Percentiles rank a stretch among this genome's conserved stretches.
Conservation (phyloP, 2,329 filamentous ascomycete species). For the Alternaria ventricosa region DNA sequence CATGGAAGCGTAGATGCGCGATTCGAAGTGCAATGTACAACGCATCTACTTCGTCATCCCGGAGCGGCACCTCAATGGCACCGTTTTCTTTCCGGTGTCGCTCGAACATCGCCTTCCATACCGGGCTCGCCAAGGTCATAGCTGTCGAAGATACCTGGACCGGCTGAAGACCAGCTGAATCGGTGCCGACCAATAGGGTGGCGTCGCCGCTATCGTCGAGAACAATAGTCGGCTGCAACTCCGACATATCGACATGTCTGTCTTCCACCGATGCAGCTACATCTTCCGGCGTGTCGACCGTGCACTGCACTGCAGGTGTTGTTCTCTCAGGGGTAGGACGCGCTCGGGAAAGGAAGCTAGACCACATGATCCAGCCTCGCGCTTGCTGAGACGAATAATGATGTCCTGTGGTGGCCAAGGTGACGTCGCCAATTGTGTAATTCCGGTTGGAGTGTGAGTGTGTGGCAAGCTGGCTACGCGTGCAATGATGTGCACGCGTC, state of each 20-base stretch:
- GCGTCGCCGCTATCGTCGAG: constrained; percentile 15
- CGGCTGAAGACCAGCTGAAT: constrained; percentile 8
- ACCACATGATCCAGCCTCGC: constrained; percentile 7
- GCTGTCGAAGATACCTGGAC: constrained; percentile 18
- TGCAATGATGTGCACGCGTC: background rate
- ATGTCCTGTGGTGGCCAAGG: background rate
- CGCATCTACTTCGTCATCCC: constrained; percentile 8
- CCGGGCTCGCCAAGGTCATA: constrained; percentile 25
- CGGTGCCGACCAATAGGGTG: constrained; percentile 11
- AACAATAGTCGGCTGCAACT: constrained; percentile 9
- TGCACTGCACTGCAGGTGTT: constrained; percentile 2
- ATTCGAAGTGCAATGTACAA: constrained; percentile 10
- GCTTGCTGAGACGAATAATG: background rate
- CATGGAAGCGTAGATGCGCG: constrained; percentile 13
- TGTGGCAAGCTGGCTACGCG: constrained; percentile 1
- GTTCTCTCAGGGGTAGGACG: constrained; percentile 13
- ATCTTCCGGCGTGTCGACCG: constrained; percentile 1
- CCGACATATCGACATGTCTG: constrained; percentile 1
- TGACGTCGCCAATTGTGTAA: constrained; percentile 7
- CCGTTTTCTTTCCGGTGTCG: constrained; percentile 16
- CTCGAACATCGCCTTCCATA: constrained; percentile 29
- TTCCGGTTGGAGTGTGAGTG: constrained; percentile 1
- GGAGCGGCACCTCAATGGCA: constrained; percentile 32
- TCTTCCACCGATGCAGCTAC: constrained; percentile 2
- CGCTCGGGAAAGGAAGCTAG: constrained; percentile 10